phyloP scores from a whole-genome alignment of 2,329 filamentous ascomycete genomes.

The Ascomycota sp. region DNA sequence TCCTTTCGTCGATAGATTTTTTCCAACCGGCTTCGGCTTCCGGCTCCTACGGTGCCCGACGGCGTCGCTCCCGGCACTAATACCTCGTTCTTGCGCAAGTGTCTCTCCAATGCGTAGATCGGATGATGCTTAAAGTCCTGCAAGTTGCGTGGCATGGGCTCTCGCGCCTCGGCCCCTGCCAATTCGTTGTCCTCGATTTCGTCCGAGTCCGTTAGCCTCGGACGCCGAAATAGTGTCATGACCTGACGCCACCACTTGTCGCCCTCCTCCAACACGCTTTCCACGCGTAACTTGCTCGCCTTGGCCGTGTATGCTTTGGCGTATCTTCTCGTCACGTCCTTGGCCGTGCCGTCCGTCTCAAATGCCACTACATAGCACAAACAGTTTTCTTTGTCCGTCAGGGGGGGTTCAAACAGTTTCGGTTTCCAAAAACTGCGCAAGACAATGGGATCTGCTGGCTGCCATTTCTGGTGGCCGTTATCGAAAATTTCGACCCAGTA shows the following conservation, averaged over 20 bases:
- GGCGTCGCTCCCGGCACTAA: conserved; percentile 45
- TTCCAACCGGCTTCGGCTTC: conserved; percentile 41
- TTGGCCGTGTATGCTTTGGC: conserved; percentile 77
- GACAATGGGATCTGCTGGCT: conserved; percentile 65
- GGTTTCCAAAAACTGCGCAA: conserved; percentile 56
- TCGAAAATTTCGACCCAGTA: conserved; percentile 94
- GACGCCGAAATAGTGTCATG: conserved; percentile 23
- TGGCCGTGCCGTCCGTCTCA: conserved; percentile 52
- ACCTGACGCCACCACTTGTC: conserved; percentile 30
- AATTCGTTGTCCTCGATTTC: conserved; percentile 68
- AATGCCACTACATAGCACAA: conserved; percentile 74
- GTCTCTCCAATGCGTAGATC: conserved; percentile 61
- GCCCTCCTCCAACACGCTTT: conserved; percentile 27
- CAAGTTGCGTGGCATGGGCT: conserved; percentile 70
- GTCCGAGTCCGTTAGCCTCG: conserved; percentile 38
- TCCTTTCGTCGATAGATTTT: conserved; percentile 63
- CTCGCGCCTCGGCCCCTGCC: conserved; percentile 43
- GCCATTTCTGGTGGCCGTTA: conserved; percentile 70
- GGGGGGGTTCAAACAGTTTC: conserved; percentile 58
- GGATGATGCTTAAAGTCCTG: conserved; percentile 77
- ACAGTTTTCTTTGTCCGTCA: conserved; percentile 50
- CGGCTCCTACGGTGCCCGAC: conserved; percentile 56
- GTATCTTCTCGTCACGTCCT: conserved; percentile 76
- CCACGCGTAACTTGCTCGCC: conserved; percentile 61
- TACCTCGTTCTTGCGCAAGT: conserved; percentile 65